Base-by-base conservation (phyloP, 108 stramenopile genomes). In the Cyclotella atomus region DNA sequence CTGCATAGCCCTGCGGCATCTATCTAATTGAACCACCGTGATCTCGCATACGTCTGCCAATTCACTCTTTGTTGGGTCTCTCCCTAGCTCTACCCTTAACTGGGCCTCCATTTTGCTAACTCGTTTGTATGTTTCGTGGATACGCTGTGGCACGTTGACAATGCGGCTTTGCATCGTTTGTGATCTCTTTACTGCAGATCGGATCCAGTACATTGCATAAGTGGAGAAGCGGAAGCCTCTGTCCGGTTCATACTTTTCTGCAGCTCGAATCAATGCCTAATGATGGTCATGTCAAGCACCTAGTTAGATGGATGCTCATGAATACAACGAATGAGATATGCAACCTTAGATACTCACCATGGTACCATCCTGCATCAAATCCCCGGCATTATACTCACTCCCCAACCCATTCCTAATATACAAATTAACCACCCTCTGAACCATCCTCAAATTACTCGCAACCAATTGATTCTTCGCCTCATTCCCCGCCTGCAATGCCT, bases 151-250 rank as follows among this genome's bases (percentile, higher is more conserved):
- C 0, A 95, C 86, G 16, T 70, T 67, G 35, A 92, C 76, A 17
- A 87, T 81, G 16, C 89, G 74, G 9, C 90, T 89, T 75, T 95
- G 94, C 44, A 73, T 65, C 21, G 89, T 75, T 71, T 95, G 94
- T 29, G 82, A 84, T 44, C 90, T 79, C 73, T 96, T 94, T 17
- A 98, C 82, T 10, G 97, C 86, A 36, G 96, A 88, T 59, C 96
- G 83, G 19, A 98, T 94, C 98, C 98, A 98, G 77, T 97, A 98
- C 88, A 96, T 95, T 32, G 97, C 96, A 84, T 98, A 98, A 27
- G 98, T 98, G 38, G 91, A 92, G 73, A 98, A 97, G 32, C 93
- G 90, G 59, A 96, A 97, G 33, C 97, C 97, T 49, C 94, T 73
- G 8, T 82, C 73, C 3, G 97, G 97, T 60, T 98, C 97, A 81